A percentile compares a stretch with the other conserved stretches of the same genome.
phyloP scores from a whole-genome alignment of 257 asterid species.

The Linderniella brevidens region DNA sequence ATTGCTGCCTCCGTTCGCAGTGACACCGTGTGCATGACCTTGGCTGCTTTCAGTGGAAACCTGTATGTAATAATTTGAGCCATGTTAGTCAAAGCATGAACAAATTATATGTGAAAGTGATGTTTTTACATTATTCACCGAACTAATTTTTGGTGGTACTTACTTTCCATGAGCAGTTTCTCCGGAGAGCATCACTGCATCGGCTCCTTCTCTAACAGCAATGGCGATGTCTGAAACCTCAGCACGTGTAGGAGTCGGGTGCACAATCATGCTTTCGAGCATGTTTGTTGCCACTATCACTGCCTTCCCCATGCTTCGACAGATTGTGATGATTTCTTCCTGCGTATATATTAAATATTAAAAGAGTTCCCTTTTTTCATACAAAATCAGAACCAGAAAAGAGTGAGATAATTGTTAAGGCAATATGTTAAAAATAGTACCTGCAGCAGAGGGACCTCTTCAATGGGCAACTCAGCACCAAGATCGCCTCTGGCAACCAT shows the following conservation, averaged over 20 bases:
- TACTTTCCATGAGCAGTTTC: constrained; percentile 99
- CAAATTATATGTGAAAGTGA: not conserved
- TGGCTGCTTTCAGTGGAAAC: constrained; percentile 85
- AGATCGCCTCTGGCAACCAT: constrained; percentile 99
- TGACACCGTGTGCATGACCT: constrained; percentile 97
- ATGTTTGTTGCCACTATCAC: constrained; percentile 97
- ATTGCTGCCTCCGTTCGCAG: constrained; percentile 80
- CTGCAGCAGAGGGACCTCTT: constrained; percentile 97
- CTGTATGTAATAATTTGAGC: constrained; percentile 12
- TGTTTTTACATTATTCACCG: not conserved
- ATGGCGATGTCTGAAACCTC: constrained; percentile 96
- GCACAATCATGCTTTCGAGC: constrained; percentile 98
- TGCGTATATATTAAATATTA: too few species aligned
- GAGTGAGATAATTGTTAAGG: too few species aligned
- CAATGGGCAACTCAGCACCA: constrained; percentile 97
- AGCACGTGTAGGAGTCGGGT: constrained; percentile 96
- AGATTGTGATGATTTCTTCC: constrained; percentile 83
- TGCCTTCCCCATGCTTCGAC: constrained; percentile 99
- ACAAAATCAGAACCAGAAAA: not conserved
- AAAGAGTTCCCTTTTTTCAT: constrained; percentile 1
- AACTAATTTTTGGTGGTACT: constrained; percentile 13
- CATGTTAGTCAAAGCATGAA: not conserved
- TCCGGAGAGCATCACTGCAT: constrained; percentile 99
- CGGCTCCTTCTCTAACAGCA: constrained; percentile 93
- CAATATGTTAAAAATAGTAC: constrained; percentile 13